Percentiles rank a stretch among this genome's conserved stretches.
These are phyloP conservation scores for Chlamydomonas applanata DNA, from an alignment of 139 green algal genomes.

Conservation along the genomic window DNA sequence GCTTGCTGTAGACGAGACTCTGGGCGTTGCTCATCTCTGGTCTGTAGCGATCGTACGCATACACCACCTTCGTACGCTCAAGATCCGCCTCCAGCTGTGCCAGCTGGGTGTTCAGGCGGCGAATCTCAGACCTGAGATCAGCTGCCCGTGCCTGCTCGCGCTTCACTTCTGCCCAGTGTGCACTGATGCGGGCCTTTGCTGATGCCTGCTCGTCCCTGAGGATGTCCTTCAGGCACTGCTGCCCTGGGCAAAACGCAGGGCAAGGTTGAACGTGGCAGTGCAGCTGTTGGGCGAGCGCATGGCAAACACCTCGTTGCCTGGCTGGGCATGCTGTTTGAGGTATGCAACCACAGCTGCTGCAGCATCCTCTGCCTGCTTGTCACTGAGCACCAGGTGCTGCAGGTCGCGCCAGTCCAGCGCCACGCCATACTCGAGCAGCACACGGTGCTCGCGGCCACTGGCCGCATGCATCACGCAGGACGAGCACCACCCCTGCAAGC, in stretches of 20 bases:
- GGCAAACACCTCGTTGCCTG: constrained; percentile 18
- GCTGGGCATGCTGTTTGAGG: constrained; percentile 17
- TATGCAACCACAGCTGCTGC: constrained; percentile 43
- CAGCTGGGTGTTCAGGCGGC: too few species aligned
- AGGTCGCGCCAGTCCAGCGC: constrained; percentile 28
- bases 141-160: constrained; percentile 21
- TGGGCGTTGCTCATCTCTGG: too few species aligned
- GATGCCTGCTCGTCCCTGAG: constrained; percentile 17
- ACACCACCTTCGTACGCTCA: too few species aligned
- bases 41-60: too few species aligned
- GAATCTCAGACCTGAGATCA: too few species aligned
- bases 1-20: too few species aligned
- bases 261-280: constrained; percentile 25
- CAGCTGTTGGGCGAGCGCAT: constrained; percentile 1
- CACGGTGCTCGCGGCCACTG: too few species aligned
- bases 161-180: constrained; percentile 39
- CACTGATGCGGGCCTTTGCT: constrained; percentile 10
- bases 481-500: too few species aligned
- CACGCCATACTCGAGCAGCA: constrained; percentile 20
- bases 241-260: constrained; percentile 12
- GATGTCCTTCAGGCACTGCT: constrained; percentile 2
- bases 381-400: constrained; percentile 48
- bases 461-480: too few species aligned
- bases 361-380: constrained; percentile 27
- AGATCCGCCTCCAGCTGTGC: too few species aligned